A percentile compares a stretch with the other conserved stretches of the same genome.
These are phyloP conservation scores for Pythium apleroticum DNA, from an alignment of 352 stramenopile genomes.

Conservation along the genomic window DNA sequence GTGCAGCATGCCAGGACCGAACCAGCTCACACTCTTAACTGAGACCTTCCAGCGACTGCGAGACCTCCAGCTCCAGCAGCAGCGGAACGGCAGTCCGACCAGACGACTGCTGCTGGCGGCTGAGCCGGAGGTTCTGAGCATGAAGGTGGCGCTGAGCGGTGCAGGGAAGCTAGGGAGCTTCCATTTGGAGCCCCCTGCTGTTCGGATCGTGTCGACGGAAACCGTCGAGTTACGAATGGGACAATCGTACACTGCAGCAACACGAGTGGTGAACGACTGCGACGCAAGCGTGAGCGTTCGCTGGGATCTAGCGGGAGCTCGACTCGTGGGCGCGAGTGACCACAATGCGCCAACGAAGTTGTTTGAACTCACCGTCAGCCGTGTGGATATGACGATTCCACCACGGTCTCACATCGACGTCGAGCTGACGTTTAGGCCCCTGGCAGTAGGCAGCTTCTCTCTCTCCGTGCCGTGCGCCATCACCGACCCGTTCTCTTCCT, in stretches of 20 bases:
- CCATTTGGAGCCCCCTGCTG: conserved; percentile 3
- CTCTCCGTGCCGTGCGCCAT: conserved; percentile 46
- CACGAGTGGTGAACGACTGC: conserved; percentile 35
- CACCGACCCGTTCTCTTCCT: neutral
- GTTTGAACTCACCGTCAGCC: conserved; percentile 2
- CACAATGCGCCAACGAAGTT: neutral
- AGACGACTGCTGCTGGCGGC: conserved; percentile 5
- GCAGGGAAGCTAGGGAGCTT: conserved; percentile 19
- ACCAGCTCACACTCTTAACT: conserved; percentile 40
- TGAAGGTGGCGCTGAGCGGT: conserved; percentile 19
- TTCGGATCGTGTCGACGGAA: neutral
- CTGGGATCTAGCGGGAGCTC: conserved; percentile 30
- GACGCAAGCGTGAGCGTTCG: conserved; percentile 31
- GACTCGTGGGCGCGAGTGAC: neutral
- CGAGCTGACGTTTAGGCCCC: conserved; percentile 42
- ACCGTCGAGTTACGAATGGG: conserved; percentile 2
- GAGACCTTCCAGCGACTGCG: conserved; percentile 31
- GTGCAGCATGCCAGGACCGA: conserved; percentile 51
- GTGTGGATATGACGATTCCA: neutral
- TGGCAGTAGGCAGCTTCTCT: conserved; percentile 40
- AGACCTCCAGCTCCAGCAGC: conserved; percentile 11
- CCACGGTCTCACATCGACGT: conserved; percentile 25
- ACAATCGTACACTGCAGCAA: conserved; percentile 11
- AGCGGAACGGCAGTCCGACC: neutral
- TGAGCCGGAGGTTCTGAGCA: conserved; percentile 10